Base-by-base conservation (phyloP, 169 alveolate species). In the Plasmodium gallinaceum region DNA sequence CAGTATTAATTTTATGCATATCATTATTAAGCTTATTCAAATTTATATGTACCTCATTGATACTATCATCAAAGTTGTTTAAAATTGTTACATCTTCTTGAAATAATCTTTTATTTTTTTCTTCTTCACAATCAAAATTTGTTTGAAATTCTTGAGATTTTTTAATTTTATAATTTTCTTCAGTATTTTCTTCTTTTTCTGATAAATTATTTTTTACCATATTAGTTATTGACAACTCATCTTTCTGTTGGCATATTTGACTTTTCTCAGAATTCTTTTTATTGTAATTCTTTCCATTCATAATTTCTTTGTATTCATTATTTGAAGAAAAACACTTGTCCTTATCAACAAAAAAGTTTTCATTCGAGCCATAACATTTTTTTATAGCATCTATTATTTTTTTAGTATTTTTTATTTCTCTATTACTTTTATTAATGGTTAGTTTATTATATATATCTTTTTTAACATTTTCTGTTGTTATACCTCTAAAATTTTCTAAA, bases 341-440 rank as follows among this genome's bases (percentile, higher is more conserved):
- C 14, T 45, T 60, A 48, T 8, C 9, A 74, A 60, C 45, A 26
- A 43, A 60, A 74, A 6, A 42, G 4, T 58, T 65, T 16, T 60
- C 72, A 60, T 18, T 64, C 54, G 58, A 74, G 8, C 57, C 69
- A 32, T 74, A 18, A 22, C 89, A 78, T 60, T 70, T 78, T 65
- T 78, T 78, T 20, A 78, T 78, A 45, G 89, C 89, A 20, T 78
- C 78, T 46, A 78, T 64, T 26, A 78, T 22, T 26, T 61, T 46
- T 65, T 65, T 45, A 0, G 89, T 78, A 43, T 37, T 46, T 24
- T 58, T 32, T 65, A 16, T 46, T 26, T 45, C 62, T 12, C 37
- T 32, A 20, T 48, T 57, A 64, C 16, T 8, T 45, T 78, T 39
- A 58, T 20, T 8, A 64, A 54, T 54, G 4, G 12, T 7, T 0